Percentiles rank a stretch among this genome's conserved stretches.
Evolutionary conservation across 129 eudicot genomes (phyloP).

Genomic region (Solidago caesia): DNA sequence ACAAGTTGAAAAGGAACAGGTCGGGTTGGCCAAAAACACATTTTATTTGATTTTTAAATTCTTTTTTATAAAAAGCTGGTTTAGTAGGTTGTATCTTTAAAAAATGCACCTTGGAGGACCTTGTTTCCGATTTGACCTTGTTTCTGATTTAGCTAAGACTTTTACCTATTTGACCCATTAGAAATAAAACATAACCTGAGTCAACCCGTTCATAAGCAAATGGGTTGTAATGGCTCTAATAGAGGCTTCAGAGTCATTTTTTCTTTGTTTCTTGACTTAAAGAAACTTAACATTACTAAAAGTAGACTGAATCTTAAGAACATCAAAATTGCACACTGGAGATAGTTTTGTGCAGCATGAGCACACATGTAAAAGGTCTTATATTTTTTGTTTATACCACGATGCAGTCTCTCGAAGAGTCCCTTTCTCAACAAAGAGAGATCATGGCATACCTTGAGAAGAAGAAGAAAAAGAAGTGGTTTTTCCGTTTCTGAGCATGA

Average conservation of each 20-base stretch:
- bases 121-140: neutral
- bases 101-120: neutral
- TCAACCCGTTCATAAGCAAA: neutral
- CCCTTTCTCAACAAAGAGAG: slow-evolving; percentile 61
- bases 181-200: neutral
- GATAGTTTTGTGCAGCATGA: neutral
- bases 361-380: neutral
- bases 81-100: neutral
- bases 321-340: neutral
- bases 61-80: neutral
- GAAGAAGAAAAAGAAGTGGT: slow-evolving; percentile 83
- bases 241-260: neutral
- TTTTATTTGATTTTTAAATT: neutral
- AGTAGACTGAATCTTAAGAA: neutral
- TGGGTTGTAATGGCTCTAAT: neutral
- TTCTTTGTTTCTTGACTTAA: neutral
- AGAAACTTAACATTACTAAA: neutral
- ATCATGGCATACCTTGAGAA: slow-evolving; percentile 63
- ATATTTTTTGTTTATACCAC: too few relatives aligned
- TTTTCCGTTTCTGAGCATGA: slow-evolving; percentile 46
- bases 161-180: neutral
- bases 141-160: neutral
- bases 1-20: neutral
- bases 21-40: neutral
- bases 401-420: slow-evolving; percentile 61